These are phyloP conservation scores for Curvularia sp. DNA, from an alignment of 2,329 filamentous ascomycete species.

Conservation along the genomic window DNA sequence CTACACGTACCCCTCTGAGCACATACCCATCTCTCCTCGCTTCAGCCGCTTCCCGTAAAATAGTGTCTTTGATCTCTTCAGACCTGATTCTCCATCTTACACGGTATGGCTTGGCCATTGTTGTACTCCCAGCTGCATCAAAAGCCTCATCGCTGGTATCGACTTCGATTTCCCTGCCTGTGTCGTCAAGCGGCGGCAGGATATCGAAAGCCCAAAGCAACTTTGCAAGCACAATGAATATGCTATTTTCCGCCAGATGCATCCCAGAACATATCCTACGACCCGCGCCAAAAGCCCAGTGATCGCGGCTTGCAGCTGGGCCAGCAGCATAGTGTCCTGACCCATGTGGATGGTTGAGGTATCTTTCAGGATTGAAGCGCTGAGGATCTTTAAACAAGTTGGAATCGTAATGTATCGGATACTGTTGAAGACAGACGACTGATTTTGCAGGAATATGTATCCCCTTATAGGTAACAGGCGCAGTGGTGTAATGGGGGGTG, in stretches of 20 bases:
- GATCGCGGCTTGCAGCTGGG: constrained; percentile 45
- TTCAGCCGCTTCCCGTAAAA: constrained; percentile 38
- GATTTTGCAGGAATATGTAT: constrained; percentile 55
- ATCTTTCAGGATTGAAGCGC: constrained; percentile 56
- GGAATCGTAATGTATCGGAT: constrained; percentile 50
- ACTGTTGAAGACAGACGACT: constrained; percentile 41
- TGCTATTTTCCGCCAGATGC: constrained; percentile 53
- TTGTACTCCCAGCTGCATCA: constrained; percentile 38
- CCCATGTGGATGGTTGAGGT: constrained; percentile 44
- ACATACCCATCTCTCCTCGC: constrained; percentile 44
- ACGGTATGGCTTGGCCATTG: constrained; percentile 44
- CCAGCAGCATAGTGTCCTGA: constrained; percentile 46
- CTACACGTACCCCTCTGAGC: constrained; percentile 41
- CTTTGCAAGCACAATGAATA: constrained; percentile 55
- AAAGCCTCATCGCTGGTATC: constrained; percentile 49
- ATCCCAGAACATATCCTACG: constrained; percentile 54
- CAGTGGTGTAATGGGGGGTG: constrained; percentile 46
- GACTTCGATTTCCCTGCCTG: constrained; percentile 49
- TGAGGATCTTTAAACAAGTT: constrained; percentile 46
- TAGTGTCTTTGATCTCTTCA: constrained; percentile 26
- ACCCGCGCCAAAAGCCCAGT: constrained; percentile 53
- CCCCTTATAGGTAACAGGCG: constrained; percentile 52
- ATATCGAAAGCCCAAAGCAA: constrained; percentile 60
- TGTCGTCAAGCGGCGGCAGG: constrained; percentile 43
- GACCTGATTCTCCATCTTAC: constrained; percentile 37